A percentile compares a stretch with the other conserved stretches of the same genome.
These are phyloP conservation scores for Amorphotheca resinae DNA, from an alignment of 495 filamentous ascomycete species.

Conservation along the genomic window DNA sequence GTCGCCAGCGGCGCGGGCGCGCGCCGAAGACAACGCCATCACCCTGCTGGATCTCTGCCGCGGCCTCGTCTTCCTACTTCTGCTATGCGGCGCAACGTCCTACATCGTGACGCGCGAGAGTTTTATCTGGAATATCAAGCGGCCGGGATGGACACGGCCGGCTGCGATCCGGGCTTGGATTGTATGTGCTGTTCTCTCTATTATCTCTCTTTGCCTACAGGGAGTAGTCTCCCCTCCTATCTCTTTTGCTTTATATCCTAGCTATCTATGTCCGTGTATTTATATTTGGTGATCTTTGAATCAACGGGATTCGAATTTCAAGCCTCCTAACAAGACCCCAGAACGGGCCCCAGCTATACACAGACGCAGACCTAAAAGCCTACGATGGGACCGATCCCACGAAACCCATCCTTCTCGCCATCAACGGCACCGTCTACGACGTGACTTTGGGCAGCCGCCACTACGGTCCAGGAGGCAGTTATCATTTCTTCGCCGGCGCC, in stretches of 20 bases:
- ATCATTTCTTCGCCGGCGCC: constrained; percentile 74
- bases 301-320: not conserved
- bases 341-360: constrained; percentile 48
- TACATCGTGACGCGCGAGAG: constrained; percentile 33
- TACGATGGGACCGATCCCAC: constrained; percentile 68
- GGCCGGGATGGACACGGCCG: constrained; percentile 54
- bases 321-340: constrained; percentile 16
- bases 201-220: too few relatives aligned
- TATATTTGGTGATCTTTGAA: too few relatives aligned
- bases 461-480: constrained; percentile 85
- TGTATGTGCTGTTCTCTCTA: constrained; percentile 5
- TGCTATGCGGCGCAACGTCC: constrained; percentile 46
- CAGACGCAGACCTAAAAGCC: constrained; percentile 53
- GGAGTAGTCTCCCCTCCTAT: too few relatives aligned
- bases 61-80: constrained; percentile 46
- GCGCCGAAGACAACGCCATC: not conserved
- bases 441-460: constrained; percentile 59
- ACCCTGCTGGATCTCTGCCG: constrained; percentile 51
- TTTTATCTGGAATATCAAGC: constrained; percentile 47
- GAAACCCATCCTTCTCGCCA: constrained; percentile 77
- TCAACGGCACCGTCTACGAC: constrained; percentile 94
- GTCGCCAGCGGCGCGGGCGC: not conserved
- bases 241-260: not conserved
- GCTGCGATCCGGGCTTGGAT: constrained; percentile 50
- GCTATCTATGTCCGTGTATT: too few relatives aligned